These are phyloP conservation scores for Sphagnum tenellum DNA, from an alignment of 225 moss, liverwort and hornwort species.

Conservation along the genomic window DNA sequence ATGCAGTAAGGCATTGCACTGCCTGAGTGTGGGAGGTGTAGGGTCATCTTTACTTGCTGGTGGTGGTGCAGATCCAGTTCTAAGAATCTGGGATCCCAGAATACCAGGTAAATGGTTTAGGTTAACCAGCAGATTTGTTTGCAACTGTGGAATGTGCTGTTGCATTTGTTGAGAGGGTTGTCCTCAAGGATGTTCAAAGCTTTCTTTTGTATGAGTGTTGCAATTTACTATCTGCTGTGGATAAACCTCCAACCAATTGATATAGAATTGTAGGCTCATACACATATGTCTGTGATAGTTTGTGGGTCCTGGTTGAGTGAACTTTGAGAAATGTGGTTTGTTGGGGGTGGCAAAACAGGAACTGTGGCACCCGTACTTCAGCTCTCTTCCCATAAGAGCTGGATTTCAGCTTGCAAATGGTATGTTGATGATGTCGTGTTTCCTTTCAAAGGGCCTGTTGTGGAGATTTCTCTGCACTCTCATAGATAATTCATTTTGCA, in stretches of 20 bases:
- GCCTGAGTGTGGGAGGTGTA: conserved; percentile 80
- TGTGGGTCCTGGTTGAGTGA: too few relatives aligned
- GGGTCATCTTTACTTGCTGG: conserved; percentile 59
- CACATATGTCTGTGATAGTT: too few relatives aligned
- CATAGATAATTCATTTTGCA: not conserved
- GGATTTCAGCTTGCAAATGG: conserved; percentile 96
- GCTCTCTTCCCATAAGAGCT: conserved; percentile 62
- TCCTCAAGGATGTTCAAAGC: not conserved
- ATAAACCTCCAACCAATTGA: too few relatives aligned
- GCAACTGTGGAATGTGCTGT: not conserved
- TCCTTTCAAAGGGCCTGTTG: not conserved
- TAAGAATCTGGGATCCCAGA: conserved; percentile 96
- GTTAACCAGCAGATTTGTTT: not conserved
- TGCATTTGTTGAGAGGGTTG: not conserved
- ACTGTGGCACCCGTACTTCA: conserved; percentile 54
- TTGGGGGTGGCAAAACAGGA: conserved; percentile 20
- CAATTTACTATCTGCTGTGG: not conserved
- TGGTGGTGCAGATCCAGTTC: conserved; percentile 64
- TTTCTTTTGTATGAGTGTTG: too few relatives aligned
- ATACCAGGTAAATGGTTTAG: conserved; percentile 39
- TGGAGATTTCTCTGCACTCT: too few relatives aligned
- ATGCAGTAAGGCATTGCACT: conserved; percentile 81
- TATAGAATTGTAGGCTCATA: too few relatives aligned
- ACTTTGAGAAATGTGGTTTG: not conserved
- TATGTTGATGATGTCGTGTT: conserved; percentile 9